Evolutionary conservation across 306 rosid genomes (phyloP).

Genomic region (Sicyos edulis): DNA sequence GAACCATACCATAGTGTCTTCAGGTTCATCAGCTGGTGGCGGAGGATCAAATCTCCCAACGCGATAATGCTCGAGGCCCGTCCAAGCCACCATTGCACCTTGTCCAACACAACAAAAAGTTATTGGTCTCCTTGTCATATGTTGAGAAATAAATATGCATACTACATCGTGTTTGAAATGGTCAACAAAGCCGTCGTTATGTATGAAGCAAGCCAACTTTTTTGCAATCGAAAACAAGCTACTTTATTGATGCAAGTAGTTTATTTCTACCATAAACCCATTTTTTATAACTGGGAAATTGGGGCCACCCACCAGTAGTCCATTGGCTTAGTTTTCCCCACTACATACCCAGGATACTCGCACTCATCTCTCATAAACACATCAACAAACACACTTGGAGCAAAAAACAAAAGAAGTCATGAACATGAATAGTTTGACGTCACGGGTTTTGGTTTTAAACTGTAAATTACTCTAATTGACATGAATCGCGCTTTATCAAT

Average conservation of each 20-base stretch:
- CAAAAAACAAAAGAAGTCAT: too few relatives aligned
- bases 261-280: too few relatives aligned
- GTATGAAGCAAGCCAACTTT: too few relatives aligned
- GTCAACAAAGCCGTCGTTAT: not conserved
- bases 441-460: not conserved
- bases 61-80: conserved; percentile 84
- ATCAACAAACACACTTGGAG: too few relatives aligned
- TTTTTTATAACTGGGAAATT: too few relatives aligned
- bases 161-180: not conserved
- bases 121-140: not conserved
- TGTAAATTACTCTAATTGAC: not conserved
- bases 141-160: not conserved
- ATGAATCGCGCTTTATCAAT: not conserved
- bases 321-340: too few relatives aligned
- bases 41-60: conserved; percentile 96
- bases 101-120: conserved; percentile 20
- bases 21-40: conserved; percentile 83
- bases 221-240: too few relatives aligned
- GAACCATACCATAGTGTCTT: conserved; percentile 59
- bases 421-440: not conserved
- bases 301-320: too few relatives aligned
- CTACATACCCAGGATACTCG: too few relatives aligned
- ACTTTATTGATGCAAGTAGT: too few relatives aligned
- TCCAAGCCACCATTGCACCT: conserved; percentile 99
- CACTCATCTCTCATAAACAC: too few relatives aligned